Evolutionary conservation across 2,329 filamentous ascomycete genomes (phyloP).

Genomic region (Massarina eburnea): DNA sequence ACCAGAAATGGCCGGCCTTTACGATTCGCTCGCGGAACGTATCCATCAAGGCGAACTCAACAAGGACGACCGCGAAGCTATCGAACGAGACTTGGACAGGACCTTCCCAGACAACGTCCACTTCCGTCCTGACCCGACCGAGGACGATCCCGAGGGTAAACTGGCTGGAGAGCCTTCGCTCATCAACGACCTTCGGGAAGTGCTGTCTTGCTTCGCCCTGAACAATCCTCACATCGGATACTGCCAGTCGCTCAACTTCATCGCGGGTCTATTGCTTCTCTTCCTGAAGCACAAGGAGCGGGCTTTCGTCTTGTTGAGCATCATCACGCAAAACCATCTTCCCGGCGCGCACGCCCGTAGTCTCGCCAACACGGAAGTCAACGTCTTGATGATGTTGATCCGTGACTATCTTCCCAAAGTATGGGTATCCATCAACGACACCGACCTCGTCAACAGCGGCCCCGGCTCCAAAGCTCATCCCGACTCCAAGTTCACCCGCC

Average conservation of each 20-base stretch:
- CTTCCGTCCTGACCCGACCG: conserved; percentile 69
- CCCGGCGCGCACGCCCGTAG: conserved; percentile 90
- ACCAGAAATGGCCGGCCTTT: conserved; percentile 67
- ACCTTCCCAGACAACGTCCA: conserved; percentile 93
- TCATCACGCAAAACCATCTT: conserved; percentile 84
- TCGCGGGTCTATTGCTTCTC: conserved; percentile 83
- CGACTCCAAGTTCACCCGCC: conserved; percentile 48
- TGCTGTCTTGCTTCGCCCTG: conserved; percentile 85
- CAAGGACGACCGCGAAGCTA: conserved; percentile 80
- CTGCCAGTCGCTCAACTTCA: conserved; percentile 93
- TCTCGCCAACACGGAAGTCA: conserved; percentile 89
- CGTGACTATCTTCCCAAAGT: conserved; percentile 79
- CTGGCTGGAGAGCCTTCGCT: conserved; percentile 68
- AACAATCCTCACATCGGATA: conserved; percentile 93
- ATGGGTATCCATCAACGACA: conserved; percentile 85
- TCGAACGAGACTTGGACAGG: conserved; percentile 89
- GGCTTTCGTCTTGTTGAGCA: conserved; percentile 87
- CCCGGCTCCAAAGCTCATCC: conserved; percentile 37
- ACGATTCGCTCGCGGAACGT: conserved; percentile 67
- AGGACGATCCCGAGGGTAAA: conserved; percentile 24
- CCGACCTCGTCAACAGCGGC: conserved; percentile 53
- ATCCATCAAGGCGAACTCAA: conserved; percentile 65
- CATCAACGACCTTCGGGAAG: conserved; percentile 77
- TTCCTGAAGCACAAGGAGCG: conserved; percentile 86
- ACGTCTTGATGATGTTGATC: conserved; percentile 85